A percentile compares a stretch with the other conserved stretches of the same genome.
Evolutionary conservation across 2,329 filamentous ascomycete species (phyloP).

Genomic region (Verticillium nubilum): DNA sequence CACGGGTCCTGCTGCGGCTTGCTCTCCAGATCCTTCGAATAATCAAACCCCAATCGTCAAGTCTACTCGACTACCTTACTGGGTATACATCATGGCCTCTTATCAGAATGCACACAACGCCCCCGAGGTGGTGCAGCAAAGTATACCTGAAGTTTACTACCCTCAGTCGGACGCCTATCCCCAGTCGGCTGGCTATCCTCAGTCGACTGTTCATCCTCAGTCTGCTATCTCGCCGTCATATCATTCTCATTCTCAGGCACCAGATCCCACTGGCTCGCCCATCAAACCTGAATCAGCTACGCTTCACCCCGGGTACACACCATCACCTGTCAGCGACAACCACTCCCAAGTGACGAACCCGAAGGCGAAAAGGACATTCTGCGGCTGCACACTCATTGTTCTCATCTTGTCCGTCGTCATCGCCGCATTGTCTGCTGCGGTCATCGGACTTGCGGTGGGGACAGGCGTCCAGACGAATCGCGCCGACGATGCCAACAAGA

Average conservation of each 20-base stretch:
- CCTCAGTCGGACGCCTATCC: not conserved
- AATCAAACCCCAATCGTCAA: not conserved
- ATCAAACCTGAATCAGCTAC: not conserved
- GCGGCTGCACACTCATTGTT: conserved; percentile 27
- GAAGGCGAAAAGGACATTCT: conserved; percentile 6
- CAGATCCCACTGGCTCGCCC: not conserved
- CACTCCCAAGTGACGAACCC: not conserved
- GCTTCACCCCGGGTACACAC: not conserved
- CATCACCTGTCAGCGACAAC: not conserved
- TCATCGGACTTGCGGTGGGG: conserved; percentile 38
- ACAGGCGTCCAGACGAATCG: conserved; percentile 34
- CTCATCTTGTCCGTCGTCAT: conserved; percentile 35
- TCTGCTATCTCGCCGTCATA: not conserved
- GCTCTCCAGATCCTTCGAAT: not conserved
- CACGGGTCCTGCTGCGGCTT: not conserved
- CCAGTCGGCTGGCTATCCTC: too few relatives aligned
- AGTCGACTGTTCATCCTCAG: too few relatives aligned
- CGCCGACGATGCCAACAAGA: conserved; percentile 28
- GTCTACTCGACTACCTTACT: not conserved
- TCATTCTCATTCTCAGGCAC: not conserved
- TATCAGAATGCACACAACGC: not conserved
- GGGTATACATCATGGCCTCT: not conserved
- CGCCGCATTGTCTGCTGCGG: conserved; percentile 30
- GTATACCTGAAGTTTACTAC: not conserved
- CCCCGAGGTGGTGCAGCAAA: not conserved